Base-by-base conservation (phyloP, 352 stramenopile genomes). In the Ophiocytium majus region DNA sequence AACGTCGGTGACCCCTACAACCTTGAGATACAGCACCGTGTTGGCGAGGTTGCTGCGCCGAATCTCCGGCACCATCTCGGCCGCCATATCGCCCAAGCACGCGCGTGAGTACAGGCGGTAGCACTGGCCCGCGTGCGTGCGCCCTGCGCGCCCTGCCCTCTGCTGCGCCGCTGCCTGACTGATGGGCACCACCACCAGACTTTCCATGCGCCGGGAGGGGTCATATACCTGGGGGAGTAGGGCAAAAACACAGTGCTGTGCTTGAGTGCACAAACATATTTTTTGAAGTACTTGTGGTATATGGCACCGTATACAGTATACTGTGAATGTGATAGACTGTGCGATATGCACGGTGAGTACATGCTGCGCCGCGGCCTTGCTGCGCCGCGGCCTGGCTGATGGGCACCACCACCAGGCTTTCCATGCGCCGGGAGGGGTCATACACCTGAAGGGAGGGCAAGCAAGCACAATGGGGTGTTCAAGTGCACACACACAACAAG, bases 91-190 rank as follows among this genome's bases (percentile, higher is more conserved):
- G 0, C 50, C 78, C 34, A 89, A 89, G 79, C 88, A 90, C 23
- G 80, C 76, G 43, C 74, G 63, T 0, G 86, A 89, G 66, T 90
- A 99, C 63, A 99, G 89, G 31, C 97, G 94, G 87, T 99, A 99
- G 85, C 96, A 99, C 89, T 99, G 97, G 10, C 98, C 98, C 0
- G 97, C 95, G 0, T 95, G 95, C 0, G 94, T 97, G 81, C 95
- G 93, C 10, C 98, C 98, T 9, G 97, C 97, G 82, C 98, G 96
- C 85, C 98, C 98, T 0, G 95, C 95, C 57, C 98, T 90, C 89
- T 98, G 94, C 28, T 86, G 82, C 35, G 87, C 87, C 43, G 82
- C 81, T 14, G 83, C 85, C 64, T 98, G 91, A 71, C 93, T 98
- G 74, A 99, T 95, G 0, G 97, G 97, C 19, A 91, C 87, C 5